These are phyloP conservation scores for Truncatella angustata DNA, from an alignment of 2,329 filamentous ascomycete species.

Conservation along the genomic window DNA sequence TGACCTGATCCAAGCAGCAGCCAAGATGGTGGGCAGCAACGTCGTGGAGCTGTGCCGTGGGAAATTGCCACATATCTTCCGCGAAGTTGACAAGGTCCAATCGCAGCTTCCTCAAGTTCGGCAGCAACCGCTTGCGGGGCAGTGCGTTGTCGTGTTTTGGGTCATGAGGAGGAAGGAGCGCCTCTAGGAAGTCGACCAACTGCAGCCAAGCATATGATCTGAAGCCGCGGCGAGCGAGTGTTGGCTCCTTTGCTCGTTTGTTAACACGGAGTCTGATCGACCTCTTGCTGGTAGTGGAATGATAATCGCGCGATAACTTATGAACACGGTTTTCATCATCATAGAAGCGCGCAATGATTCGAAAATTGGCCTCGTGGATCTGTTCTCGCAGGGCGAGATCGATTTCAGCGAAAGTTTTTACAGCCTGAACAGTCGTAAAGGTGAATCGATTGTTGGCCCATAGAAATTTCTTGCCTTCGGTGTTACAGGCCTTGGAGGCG, in stretches of 20 bases:
- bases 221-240: constrained; percentile 49
- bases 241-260: constrained; percentile 42
- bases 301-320: constrained; percentile 40
- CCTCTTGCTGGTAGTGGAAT: constrained; percentile 37
- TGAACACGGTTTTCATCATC: constrained; percentile 46
- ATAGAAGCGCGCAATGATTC: constrained; percentile 55
- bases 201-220: constrained; percentile 55
- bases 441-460: constrained; percentile 53
- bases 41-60: constrained; percentile 48
- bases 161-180: constrained; percentile 49
- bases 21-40: constrained; percentile 53
- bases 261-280: constrained; percentile 40
- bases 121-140: constrained; percentile 40
- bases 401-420: constrained; percentile 49
- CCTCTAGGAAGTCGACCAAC: constrained; percentile 50
- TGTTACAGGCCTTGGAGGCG: constrained; percentile 47
- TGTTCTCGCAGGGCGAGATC: constrained; percentile 38
- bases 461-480: constrained; percentile 48
- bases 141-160: constrained; percentile 30
- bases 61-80: constrained; percentile 41
- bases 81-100: constrained; percentile 56
- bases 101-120: constrained; percentile 44
- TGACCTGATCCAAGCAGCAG: constrained; percentile 51
- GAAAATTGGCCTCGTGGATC: constrained; percentile 47
- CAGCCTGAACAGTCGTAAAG: constrained; percentile 51